Evolutionary conservation across 75 land plant genomes (phyloP).

Genomic region (Ceratopteris richardii): DNA sequence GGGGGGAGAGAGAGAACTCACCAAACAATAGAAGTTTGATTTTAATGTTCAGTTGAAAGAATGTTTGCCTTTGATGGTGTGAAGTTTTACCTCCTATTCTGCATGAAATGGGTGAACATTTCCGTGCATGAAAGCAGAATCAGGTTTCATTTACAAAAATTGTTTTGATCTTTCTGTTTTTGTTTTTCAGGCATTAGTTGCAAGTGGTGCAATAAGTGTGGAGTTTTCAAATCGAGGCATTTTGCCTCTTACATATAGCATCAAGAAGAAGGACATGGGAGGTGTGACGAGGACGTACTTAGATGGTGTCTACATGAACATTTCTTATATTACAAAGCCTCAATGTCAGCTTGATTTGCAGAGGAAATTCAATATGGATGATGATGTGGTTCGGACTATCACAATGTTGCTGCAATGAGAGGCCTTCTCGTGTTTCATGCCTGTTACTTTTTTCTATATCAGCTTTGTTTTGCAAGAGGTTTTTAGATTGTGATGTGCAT

Average conservation of each 20-base stretch:
- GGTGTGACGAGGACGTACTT: constrained; percentile 26
- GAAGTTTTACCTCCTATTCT: no score
- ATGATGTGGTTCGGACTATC: constrained; percentile 27
- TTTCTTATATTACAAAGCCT: constrained; percentile 31
- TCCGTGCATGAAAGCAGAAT: no score
- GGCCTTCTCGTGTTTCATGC: not conserved
- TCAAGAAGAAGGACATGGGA: constrained; percentile 27
- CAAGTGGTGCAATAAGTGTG: constrained; percentile 33
- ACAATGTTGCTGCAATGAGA: constrained; percentile 7
- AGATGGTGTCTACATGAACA: constrained; percentile 31
- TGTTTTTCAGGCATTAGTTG: constrained; percentile 22
- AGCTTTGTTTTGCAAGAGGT: no score
- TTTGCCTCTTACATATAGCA: constrained; percentile 33
- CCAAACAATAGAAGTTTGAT: no score
- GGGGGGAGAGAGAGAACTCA: no score
- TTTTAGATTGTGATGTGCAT: no score
- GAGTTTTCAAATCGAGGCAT: constrained; percentile 38
- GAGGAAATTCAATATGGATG: constrained; percentile 30
- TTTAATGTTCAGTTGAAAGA: no score
- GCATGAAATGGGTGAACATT: no score
- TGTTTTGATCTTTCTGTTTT: no score
- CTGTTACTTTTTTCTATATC: no score
- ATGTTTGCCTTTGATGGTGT: no score
- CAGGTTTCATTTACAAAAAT: no score
- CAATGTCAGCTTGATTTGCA: constrained; percentile 23